Evolutionary conservation across 1,139 yeast species (phyloP).

Genomic region (Scheffersomyces titani): DNA sequence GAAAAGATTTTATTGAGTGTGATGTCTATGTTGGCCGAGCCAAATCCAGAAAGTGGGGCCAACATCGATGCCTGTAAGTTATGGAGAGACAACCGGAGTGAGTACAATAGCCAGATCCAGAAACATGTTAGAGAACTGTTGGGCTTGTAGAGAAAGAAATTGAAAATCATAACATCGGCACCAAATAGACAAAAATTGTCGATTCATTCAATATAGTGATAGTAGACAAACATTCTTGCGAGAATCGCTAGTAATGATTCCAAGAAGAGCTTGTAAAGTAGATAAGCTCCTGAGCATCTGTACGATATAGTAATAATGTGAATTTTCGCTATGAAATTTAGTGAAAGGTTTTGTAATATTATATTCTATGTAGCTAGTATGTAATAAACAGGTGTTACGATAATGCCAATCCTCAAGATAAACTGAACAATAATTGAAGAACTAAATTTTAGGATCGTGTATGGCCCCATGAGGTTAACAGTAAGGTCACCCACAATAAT

Average conservation of each 20-base stretch:
- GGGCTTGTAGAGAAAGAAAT: constrained; percentile 45
- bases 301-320: not conserved
- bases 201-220: not conserved
- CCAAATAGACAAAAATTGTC: not conserved
- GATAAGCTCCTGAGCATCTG: not conserved
- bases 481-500: not conserved
- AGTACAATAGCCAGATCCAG: constrained; percentile 65
- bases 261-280: not conserved
- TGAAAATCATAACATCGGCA: not conserved
- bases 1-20: constrained; percentile 92
- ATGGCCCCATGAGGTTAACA: not conserved
- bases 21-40: constrained; percentile 95
- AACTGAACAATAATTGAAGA: not conserved
- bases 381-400: too few species aligned
- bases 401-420: too few species aligned
- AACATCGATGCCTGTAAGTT: constrained; percentile 94
- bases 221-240: not conserved
- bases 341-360: not conserved
- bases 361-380: not conserved
- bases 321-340: not conserved
- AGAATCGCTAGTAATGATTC: not conserved
- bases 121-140: constrained; percentile 66
- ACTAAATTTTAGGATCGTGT: not conserved
- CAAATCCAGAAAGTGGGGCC: constrained; percentile 95
- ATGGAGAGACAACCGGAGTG: constrained; percentile 82